These are phyloP conservation scores for Sporothrix pallida DNA, from an alignment of 2,329 filamentous ascomycete species.

Conservation along the genomic window DNA sequence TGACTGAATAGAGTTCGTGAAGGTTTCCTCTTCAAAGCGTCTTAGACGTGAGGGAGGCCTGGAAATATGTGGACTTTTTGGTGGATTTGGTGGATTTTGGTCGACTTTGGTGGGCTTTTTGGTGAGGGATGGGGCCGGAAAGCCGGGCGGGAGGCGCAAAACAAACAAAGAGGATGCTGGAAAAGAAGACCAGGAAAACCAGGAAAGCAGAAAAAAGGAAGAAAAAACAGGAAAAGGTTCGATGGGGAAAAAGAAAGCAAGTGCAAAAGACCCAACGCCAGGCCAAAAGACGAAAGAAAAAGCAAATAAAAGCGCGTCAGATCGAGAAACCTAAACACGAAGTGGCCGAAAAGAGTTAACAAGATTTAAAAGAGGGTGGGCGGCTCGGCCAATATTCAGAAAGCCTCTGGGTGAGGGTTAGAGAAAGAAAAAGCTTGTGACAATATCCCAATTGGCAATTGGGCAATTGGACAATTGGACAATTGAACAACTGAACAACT, in stretches of 20 bases:
- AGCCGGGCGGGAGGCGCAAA: slow-evolving; percentile 9
- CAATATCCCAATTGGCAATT: too few species aligned
- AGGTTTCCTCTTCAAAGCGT: neutral
- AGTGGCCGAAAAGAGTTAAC: neutral
- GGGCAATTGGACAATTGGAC: too few species aligned
- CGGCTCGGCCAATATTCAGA: neutral
- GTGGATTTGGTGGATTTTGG: too few species aligned
- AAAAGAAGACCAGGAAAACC: too few species aligned
- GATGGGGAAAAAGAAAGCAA: slow-evolving; percentile 13
- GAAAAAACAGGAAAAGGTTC: neutral
- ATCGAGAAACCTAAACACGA: neutral
- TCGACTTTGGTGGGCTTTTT: neutral
- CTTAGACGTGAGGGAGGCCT: too few species aligned
- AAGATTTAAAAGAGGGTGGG: neutral
- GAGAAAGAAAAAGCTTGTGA: slow-evolving; percentile 24
- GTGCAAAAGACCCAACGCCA: neutral
- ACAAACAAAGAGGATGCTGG: neutral
- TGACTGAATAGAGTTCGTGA: neutral
- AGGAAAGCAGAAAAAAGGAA: neutral
- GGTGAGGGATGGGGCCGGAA: slow-evolving; percentile 11
- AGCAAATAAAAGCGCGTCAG: neutral
- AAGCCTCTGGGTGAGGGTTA: neutral
- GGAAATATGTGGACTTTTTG: too few species aligned
- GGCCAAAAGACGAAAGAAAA: neutral
- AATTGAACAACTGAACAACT: neutral